Conservation (phyloP, 805 yeast genomes). For the Metschnikowia henanensis region DNA sequence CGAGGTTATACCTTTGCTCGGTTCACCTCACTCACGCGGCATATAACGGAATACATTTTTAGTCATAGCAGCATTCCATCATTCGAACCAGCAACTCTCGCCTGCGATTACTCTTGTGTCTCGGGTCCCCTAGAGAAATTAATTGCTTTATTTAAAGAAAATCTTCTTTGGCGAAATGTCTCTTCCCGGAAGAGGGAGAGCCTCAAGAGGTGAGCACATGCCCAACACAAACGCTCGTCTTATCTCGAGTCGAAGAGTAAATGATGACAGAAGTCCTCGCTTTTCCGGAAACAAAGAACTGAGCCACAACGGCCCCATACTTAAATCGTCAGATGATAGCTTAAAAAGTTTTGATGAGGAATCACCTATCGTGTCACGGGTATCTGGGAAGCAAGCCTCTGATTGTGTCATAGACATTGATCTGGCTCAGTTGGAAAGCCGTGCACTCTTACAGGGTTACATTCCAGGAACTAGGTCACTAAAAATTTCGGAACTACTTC, state of each 20-base stretch:
- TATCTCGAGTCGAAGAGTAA: slow-evolving; percentile 23
- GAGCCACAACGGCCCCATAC: not conserved
- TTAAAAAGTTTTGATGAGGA: slow-evolving; percentile 13
- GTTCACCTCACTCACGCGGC: no score
- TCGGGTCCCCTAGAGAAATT: no score
- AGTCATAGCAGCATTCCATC: no score
- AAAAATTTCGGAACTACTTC: slow-evolving; percentile 30
- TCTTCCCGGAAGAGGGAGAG: not conserved
- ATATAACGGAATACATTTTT: no score
- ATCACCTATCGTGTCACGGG: slow-evolving; percentile 1
- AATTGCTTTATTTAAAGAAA: no score
- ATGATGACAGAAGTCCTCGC: slow-evolving; percentile 2
- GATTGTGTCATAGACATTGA: not conserved
- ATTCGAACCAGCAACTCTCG: no score
- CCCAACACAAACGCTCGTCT: slow-evolving; percentile 17
- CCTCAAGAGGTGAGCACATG: slow-evolving; percentile 3
- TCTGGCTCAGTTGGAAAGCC: not conserved
- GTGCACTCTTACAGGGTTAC: slow-evolving; percentile 16
- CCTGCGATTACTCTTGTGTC: no score
- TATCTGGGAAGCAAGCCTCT: not conserved
- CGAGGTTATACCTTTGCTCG: no score
- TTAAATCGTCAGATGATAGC: not conserved
- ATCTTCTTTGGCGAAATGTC: not conserved
- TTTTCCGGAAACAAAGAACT: not conserved
- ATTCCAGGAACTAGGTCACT: slow-evolving; percentile 12